Evolutionary conservation across 345 rosid genomes (phyloP).

Genomic region (Eucalyptus urophylla): DNA sequence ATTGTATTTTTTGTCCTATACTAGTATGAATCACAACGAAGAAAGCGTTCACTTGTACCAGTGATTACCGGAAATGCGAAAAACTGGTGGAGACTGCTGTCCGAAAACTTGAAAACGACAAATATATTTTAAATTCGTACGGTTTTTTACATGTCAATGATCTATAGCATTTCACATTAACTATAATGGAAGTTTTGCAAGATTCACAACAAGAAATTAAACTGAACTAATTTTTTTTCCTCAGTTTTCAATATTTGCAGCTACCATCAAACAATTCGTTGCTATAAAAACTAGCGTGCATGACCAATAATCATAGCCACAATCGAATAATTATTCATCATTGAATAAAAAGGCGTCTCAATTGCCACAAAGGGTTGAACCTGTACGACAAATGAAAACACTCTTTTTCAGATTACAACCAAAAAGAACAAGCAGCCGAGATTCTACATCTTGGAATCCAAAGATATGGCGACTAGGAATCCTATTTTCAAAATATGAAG

Average conservation of each 20-base stretch:
- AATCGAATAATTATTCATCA: too few species aligned
- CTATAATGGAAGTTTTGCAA: not conserved
- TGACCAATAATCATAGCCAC: too few species aligned
- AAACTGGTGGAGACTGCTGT: not conserved
- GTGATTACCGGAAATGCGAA: not conserved
- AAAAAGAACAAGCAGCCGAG: not conserved
- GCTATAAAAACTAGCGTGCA: too few species aligned
- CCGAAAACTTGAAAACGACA: not conserved
- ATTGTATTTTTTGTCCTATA: not conserved
- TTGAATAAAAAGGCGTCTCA: too few species aligned
- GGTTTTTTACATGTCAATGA: not conserved
- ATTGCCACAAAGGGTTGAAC: too few species aligned
- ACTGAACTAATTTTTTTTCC: not conserved
- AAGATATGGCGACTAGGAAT: not conserved
- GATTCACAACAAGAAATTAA: accelerated
- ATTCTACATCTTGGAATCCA: not conserved
- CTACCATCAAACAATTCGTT: too few species aligned
- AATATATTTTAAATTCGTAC: not conserved
- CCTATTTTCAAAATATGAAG: too few species aligned
- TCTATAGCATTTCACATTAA: not conserved
- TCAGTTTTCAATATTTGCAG: too few species aligned
- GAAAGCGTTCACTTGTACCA: too few species aligned
- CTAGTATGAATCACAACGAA: not conserved
- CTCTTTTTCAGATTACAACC: not conserved
- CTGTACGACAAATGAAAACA: not conserved